phyloP scores from a whole-genome alignment of 2,329 filamentous ascomycete genomes.

The Capronia coronata region DNA sequence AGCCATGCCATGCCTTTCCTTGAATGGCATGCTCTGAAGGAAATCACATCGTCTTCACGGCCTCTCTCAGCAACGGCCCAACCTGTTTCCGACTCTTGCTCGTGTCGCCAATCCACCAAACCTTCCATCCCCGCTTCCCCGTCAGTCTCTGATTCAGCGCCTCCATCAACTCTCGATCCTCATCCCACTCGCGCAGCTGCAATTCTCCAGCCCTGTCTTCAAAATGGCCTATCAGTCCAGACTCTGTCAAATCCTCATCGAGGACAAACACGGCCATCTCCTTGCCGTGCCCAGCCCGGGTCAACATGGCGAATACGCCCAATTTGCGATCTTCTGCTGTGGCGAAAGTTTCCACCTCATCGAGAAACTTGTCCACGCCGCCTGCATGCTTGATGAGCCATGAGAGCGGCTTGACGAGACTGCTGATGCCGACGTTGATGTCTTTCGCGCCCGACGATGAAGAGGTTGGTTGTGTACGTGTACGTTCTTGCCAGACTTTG shows the following conservation, averaged over 20 bases:
- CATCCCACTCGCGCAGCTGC: constrained; percentile 40
- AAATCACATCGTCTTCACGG: constrained; percentile 26
- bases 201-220: constrained; percentile 40
- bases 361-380: constrained; percentile 25
- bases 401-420: constrained; percentile 50
- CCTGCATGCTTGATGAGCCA: constrained; percentile 49
- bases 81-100: constrained; percentile 58
- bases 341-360: constrained; percentile 42
- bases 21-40: too few relatives aligned
- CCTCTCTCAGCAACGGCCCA: constrained; percentile 52
- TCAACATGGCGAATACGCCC: constrained; percentile 55
- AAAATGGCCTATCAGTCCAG: constrained; percentile 33
- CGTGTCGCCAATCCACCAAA: constrained; percentile 53
- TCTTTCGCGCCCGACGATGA: constrained; percentile 24
- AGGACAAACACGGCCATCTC: constrained; percentile 34
- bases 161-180: constrained; percentile 35
- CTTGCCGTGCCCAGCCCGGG: constrained; percentile 45
- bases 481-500: constrained; percentile 51
- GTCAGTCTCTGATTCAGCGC: constrained; percentile 27
- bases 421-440: constrained; percentile 52
- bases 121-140: constrained; percentile 34
- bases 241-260: constrained; percentile 45
- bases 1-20: too few relatives aligned
- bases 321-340: constrained; percentile 36
- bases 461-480: neutral